These are phyloP conservation scores for Aspergillus pseudotamarii DNA, from an alignment of 2,329 filamentous ascomycete species.

Conservation along the genomic window DNA sequence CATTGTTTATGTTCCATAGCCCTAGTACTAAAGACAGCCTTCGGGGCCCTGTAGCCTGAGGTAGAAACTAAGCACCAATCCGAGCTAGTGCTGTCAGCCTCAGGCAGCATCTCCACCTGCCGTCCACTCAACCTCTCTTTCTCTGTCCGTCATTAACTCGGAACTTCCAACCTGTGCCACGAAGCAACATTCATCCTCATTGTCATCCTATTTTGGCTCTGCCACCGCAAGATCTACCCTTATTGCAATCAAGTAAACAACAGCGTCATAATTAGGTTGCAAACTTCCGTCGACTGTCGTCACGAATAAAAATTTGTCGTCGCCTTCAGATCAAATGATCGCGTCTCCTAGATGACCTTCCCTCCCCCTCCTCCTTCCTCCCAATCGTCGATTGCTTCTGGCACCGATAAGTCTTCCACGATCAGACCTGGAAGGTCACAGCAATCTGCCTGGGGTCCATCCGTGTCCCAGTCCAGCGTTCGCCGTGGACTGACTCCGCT, in stretches of 20 bases:
- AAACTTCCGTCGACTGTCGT: constrained; percentile 14
- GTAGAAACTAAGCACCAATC: background rate
- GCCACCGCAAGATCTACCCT: constrained; percentile 15
- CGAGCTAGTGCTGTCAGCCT: constrained; percentile 8
- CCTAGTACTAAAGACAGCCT: background rate
- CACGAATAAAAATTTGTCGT: constrained; percentile 36
- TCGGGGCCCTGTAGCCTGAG: background rate
- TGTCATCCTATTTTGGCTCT: constrained; percentile 20
- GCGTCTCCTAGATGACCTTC: constrained; percentile 60
- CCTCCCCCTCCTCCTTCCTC: constrained; percentile 55
- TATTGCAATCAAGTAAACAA: constrained; percentile 11
- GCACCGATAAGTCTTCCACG: constrained; percentile 51
- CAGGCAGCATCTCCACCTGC: constrained; percentile 27
- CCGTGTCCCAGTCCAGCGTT: constrained; percentile 56
- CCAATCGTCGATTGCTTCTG: constrained; percentile 56
- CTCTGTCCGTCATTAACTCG: constrained; percentile 27
- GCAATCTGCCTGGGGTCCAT: constrained; percentile 61
- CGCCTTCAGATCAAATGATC: constrained; percentile 52
- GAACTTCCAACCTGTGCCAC: constrained; percentile 32
- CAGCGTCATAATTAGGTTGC: constrained; percentile 11
- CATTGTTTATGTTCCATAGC: background rate
- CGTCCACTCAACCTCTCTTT: constrained; percentile 30
- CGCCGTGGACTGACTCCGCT: constrained; percentile 62
- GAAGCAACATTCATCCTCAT: constrained; percentile 28
- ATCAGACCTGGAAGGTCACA: constrained; percentile 48